phyloP scores from a whole-genome alignment of 495 filamentous ascomycete genomes.

The Aspergillus diversus region DNA sequence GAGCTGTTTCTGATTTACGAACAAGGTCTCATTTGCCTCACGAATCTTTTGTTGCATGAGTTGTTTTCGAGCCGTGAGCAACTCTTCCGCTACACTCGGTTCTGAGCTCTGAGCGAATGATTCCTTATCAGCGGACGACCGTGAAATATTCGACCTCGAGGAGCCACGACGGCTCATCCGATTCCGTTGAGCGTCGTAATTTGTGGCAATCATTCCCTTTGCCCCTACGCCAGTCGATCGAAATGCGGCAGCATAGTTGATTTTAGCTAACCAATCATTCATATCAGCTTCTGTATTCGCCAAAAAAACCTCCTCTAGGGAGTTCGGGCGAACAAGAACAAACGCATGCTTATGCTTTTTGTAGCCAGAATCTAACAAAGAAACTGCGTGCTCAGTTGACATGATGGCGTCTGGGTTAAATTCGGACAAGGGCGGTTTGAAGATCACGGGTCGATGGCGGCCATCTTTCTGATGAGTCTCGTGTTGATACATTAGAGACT shows the following conservation, averaged over 20 bases:
- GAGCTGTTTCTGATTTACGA: conserved; percentile 70
- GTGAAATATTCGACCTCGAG: conserved; percentile 41
- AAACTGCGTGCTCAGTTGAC: conserved; percentile 89
- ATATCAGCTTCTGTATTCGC: conserved; percentile 87
- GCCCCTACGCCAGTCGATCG: conserved; percentile 89
- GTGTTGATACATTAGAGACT: conserved; percentile 82
- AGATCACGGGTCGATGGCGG: conserved; percentile 66
- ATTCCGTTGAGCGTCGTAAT: conserved; percentile 80
- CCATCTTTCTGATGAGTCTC: conserved; percentile 71
- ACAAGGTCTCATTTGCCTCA: conserved; percentile 82
- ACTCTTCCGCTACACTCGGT: conserved; percentile 77
- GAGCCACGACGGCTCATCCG: conserved; percentile 73
- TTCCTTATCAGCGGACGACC: conserved; percentile 34
- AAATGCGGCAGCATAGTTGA: conserved; percentile 96
- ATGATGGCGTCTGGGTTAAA: conserved; percentile 94
- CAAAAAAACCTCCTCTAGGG: conserved; percentile 87
- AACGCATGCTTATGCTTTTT: conserved; percentile 97
- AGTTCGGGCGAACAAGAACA: conserved; percentile 84
- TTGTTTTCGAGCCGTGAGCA: conserved; percentile 75
- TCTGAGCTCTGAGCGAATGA: conserved; percentile 66
- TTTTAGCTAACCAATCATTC: conserved; percentile 95
- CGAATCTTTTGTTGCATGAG: conserved; percentile 82
- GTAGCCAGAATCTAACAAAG: conserved; percentile 82
- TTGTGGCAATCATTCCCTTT: conserved; percentile 80
- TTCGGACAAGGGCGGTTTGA: conserved; percentile 82